phyloP scores from a whole-genome alignment of 129 eudicot species.

The Pittosporum tobira region DNA sequence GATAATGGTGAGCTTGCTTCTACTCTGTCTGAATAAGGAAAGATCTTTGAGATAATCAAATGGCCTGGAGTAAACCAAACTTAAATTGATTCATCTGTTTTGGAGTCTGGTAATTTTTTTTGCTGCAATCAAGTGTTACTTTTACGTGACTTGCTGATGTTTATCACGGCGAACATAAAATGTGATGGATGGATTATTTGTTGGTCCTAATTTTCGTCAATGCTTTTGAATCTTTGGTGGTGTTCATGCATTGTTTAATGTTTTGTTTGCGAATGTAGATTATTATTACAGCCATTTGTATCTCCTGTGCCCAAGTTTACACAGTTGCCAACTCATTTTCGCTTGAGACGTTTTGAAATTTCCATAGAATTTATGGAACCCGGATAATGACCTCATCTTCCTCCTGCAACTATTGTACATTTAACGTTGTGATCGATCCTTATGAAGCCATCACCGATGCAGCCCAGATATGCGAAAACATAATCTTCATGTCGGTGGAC shows the following conservation, averaged over 20 bases:
- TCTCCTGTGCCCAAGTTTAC: too few species aligned
- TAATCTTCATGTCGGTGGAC: too few species aligned
- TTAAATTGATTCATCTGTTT: not conserved
- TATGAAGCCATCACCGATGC: too few species aligned
- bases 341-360: too few species aligned
- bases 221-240: not conserved
- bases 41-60: not conserved
- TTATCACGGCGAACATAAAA: not conserved
- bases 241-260: not conserved
- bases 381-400: too few species aligned
- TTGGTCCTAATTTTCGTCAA: not conserved
- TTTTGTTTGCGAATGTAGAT: not conserved
- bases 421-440: too few species aligned
- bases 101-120: too few species aligned
- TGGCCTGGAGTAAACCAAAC: not conserved
- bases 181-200: not conserved
- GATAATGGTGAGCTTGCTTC: conserved; percentile 66
- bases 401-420: too few species aligned
- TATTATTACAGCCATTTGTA: too few species aligned
- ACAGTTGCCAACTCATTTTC: too few species aligned
- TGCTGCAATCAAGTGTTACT: not conserved
- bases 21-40: conserved; percentile 63
- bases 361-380: too few species aligned
- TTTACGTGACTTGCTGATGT: not conserved
- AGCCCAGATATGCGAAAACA: too few species aligned